phyloP scores from a whole-genome alignment of 257 asterid genomes.

The Scutellaria galericulata region DNA sequence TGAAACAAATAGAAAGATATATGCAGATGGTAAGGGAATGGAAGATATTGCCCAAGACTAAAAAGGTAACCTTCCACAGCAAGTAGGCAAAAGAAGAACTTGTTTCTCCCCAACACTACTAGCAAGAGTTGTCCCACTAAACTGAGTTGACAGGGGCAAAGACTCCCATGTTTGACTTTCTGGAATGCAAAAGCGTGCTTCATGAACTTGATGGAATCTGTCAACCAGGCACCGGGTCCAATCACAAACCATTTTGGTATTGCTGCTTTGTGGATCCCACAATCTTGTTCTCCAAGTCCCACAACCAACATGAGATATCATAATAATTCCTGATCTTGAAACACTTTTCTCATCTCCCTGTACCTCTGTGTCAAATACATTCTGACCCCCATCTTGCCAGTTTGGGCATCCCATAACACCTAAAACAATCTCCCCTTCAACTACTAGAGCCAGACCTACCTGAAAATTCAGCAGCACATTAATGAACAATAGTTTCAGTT shows the following conservation, averaged over 20 bases:
- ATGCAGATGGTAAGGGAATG: conserved; percentile 16
- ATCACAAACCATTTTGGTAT: conserved; percentile 29
- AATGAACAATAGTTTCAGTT: conserved; percentile 8
- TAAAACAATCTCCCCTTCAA: conserved; percentile 83
- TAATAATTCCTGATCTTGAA: conserved; percentile 65
- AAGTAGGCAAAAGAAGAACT: conserved; percentile 72
- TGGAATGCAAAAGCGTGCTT: conserved; percentile 75
- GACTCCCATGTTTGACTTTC: conserved; percentile 94
- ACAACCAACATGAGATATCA: conserved; percentile 86
- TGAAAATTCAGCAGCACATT: conserved; percentile 43
- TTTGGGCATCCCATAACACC: conserved; percentile 99
- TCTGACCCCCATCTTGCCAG: conserved; percentile 61
- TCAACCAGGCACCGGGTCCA: conserved; percentile 90
- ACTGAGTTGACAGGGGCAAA: conserved; percentile 67
- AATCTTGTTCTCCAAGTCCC: conserved; percentile 86
- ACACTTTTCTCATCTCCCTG: conserved; percentile 40
- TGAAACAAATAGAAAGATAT: conserved; percentile 3
- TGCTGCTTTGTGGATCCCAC: conserved; percentile 38
- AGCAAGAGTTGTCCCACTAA: conserved; percentile 54
- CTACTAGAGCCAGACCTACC: conserved; percentile 96
- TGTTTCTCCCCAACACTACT: conserved; percentile 56
- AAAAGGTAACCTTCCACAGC: conserved; percentile 86
- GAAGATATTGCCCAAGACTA: conserved; percentile 20
- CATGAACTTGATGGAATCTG: conserved; percentile 49
- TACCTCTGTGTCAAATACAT: conserved; percentile 29